Conservation (phyloP, 805 yeast species). For the Starmera amethionina region DNA sequence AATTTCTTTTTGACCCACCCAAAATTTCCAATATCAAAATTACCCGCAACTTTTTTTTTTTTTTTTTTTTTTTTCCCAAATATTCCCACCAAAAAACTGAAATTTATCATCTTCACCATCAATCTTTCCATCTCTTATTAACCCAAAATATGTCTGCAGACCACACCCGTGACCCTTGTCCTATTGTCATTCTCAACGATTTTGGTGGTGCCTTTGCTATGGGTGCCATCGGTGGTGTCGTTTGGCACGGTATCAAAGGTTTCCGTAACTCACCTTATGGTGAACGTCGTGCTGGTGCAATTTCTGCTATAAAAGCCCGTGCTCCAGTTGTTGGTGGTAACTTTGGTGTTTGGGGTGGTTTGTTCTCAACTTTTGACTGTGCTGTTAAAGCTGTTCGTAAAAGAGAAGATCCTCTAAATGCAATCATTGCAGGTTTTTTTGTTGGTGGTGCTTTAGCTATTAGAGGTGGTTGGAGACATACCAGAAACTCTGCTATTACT, state of each 20-base stretch:
- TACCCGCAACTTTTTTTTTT: neutral
- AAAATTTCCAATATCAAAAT: too few species aligned
- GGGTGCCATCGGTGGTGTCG: conserved; percentile 97
- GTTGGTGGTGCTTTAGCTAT: conserved; percentile 97
- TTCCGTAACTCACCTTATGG: conserved; percentile 97
- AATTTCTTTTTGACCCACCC: neutral
- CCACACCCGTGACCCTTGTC: conserved; percentile 99
- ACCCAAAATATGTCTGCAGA: conserved; percentile 66
- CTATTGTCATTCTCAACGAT: conserved; percentile 89
- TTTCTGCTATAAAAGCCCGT: conserved; percentile 86
- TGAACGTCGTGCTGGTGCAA: conserved; percentile 84
- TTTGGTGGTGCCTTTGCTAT: conserved; percentile 98
- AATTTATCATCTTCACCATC: too few species aligned
- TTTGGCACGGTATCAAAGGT: conserved; percentile 99
- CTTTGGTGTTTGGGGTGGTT: conserved; percentile 99
- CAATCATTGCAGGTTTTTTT: conserved; percentile 94
- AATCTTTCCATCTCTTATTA: neutral
- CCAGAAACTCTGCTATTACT: conserved; percentile 91
- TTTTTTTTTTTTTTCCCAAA: neutral
- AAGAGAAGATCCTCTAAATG: conserved; percentile 98
- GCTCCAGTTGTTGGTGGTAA: conserved; percentile 99
- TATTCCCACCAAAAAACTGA: neutral
- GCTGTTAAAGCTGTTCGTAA: conserved; percentile 90
- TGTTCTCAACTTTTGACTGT: conserved; percentile 93
- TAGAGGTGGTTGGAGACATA: conserved; percentile 98